Evolutionary conservation across 495 filamentous ascomycete genomes (phyloP), one percentile per base, ranked within the genome.

Genomic region (Penicillium angulare): DNA sequence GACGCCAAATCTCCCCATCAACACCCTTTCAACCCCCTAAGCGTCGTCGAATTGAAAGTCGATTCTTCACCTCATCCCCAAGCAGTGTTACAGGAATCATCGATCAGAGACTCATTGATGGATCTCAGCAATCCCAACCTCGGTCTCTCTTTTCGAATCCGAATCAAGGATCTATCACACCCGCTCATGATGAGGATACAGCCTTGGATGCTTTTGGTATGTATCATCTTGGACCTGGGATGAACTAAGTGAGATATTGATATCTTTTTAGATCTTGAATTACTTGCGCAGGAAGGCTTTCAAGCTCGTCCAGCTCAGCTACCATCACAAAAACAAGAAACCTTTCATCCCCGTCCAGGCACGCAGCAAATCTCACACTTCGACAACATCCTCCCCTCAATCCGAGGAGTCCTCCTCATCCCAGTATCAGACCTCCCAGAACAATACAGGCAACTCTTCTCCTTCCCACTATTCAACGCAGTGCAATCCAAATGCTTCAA

Each of bases 401-500:
- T 80, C 17, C 82, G 86, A 57, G 89, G 88, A 0, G 87, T 95
- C 47, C 74, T 77, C 15, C 81, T 98, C 4, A 69, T 97, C 22
- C 81, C 84, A n/a, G 77, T 86, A 10, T 75, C 83, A 48, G 74
- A 81, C 5, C 68, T 98, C 4, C 90, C 92, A 3, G 89, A 96
- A 61, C 84, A 79, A 20, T 84, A 93, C 53, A 81, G 86, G 7
- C 70, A 81, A 3, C 67, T 96, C 3, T 98, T 96, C 60, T 78
- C 82, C 6, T 96, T 88, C 56, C 82, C 84, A 1, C 61, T 92
- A 0, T 92, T 98, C 72, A 98, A 98, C 53, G 90, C 88, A 12
- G 80, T 96, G 1, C 93, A 98, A 61, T 97, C 92, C 0, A 91
- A 86, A 61, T 93, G 87, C 55, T 97, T 95, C 53, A 59, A 79